Evolutionary conservation across 306 rosid genomes (phyloP).

Genomic region (Casuarina equisetifolia): DNA sequence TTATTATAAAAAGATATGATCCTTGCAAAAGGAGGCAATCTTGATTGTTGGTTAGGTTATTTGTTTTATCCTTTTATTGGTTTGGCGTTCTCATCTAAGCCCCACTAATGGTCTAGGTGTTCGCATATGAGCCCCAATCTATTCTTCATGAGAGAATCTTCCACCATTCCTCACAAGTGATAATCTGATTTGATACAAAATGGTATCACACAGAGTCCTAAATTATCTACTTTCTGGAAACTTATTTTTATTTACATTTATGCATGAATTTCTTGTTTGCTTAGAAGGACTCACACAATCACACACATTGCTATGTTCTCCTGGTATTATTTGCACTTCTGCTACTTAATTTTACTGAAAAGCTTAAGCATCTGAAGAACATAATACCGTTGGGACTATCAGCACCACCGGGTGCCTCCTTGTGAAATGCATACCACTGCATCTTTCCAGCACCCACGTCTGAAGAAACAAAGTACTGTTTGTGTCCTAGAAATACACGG

Average conservation of each 20-base stretch:
- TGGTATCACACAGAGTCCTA: background rate
- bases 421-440: slow-evolving; percentile 98
- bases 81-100: too few species aligned
- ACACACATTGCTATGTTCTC: background rate
- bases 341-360: slow-evolving; percentile 16
- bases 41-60: too few species aligned
- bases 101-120: too few species aligned
- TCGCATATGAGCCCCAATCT: too few species aligned
- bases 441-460: slow-evolving; percentile 97
- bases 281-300: background rate
- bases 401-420: slow-evolving; percentile 78
- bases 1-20: too few species aligned
- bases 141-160: too few species aligned
- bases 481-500: slow-evolving; percentile 98
- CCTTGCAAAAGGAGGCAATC: too few species aligned
- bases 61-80: too few species aligned
- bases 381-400: slow-evolving; percentile 62
- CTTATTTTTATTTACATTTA: background rate
- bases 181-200: too few species aligned
- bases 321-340: background rate
- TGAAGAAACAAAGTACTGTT: slow-evolving; percentile 95
- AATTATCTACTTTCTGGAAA: background rate
- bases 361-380: slow-evolving; percentile 21
- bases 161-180: too few species aligned
- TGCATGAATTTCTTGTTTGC: background rate